Base-by-base conservation (phyloP, 1,284 basidiomycete species). In the Cutaneotrichosporon cavernicola region DNA sequence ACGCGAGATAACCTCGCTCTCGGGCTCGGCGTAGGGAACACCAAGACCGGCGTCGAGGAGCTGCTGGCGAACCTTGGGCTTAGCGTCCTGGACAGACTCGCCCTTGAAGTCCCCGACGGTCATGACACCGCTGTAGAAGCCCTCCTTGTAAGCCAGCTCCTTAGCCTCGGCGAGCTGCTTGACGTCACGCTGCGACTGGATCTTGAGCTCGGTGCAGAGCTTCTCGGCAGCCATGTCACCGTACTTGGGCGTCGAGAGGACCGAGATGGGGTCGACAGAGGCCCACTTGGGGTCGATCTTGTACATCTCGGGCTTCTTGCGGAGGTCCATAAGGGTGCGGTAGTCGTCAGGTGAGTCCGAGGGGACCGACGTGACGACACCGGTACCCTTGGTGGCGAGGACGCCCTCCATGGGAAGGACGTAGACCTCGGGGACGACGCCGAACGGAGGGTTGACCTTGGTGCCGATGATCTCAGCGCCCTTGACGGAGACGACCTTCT, bases 301-400 rank as follows among this genome's bases (percentile, higher is more conserved):
- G 87, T 97, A 99, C 83, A 90, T 97, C 67, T 94, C 93, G 62
- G 96, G 87, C 82, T 99, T 99, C 83, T 98, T 99, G 76, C 90
- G 90, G 53, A 99, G 85, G 76, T 99, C 96, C 77, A 88, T 89
- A 62, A 93, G 84, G 7, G 91, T 97, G 69, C 89, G 88, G 80
- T 88, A 98, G 81, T 99, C 97, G 77, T 99, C 97, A 31, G 97
- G 97, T 16, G 97, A 99, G 80, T 99, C 97, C 14, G 96, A 97
- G 0, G 97, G 95, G 11, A 97, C 94, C 58, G 93, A 99, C 3
- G 95, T 97, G 71, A 99, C 97, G 46, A 99, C 95, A 74, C 97
- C 97, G 26, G 96, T 99, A 76, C 97, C 97, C 85, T 99, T 99
- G 72, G 91, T 96, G 30, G 94, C 87, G 61, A 97, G 85, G 56